phyloP scores from a whole-genome alignment of 192 early-diverging fungal genomes.

The Coemansia umbellata region DNA sequence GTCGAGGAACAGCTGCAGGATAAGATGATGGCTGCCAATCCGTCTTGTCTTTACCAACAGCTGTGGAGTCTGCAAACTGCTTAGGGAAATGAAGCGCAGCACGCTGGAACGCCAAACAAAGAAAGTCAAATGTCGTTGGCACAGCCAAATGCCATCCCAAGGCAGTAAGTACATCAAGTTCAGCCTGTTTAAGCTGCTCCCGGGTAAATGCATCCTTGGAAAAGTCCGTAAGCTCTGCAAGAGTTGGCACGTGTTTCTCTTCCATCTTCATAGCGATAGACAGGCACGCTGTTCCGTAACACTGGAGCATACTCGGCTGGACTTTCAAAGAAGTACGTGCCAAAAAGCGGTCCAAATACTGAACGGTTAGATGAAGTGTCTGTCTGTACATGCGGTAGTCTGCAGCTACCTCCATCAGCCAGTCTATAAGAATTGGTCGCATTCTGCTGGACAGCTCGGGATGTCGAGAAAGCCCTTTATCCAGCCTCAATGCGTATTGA shows the following conservation, averaged over 20 bases:
- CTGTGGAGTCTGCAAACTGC: slow-evolving; percentile 21
- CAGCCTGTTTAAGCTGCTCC: slow-evolving; percentile 43
- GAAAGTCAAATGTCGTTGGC: slow-evolving; percentile 45
- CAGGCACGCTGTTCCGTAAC: slow-evolving; percentile 51
- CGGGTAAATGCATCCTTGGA: slow-evolving; percentile 47
- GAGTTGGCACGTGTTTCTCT: slow-evolving; percentile 45
- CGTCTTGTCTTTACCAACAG: not conserved
- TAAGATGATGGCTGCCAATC: not conserved
- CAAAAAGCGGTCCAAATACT: slow-evolving; percentile 49
- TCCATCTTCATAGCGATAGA: slow-evolving; percentile 54
- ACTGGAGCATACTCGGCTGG: slow-evolving; percentile 46
- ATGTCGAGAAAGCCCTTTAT: slow-evolving; percentile 33
- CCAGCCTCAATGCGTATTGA: slow-evolving; percentile 18
- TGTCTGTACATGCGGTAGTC: slow-evolving; percentile 52
- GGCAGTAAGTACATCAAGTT: slow-evolving; percentile 43
- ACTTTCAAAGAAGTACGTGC: slow-evolving; percentile 19
- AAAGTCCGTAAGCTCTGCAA: slow-evolving; percentile 44
- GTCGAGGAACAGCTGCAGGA: slow-evolving; percentile 21
- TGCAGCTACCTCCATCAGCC: slow-evolving; percentile 53
- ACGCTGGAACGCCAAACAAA: slow-evolving; percentile 43
- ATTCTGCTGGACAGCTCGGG: slow-evolving; percentile 45
- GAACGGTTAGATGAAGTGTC: slow-evolving; percentile 48
- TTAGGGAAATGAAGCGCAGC: slow-evolving; percentile 29
- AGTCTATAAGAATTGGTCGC: slow-evolving; percentile 56
- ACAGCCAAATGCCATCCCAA: slow-evolving; percentile 45